Evolutionary conservation across 345 rosid species (phyloP), one percentile per base, ranked within the genome.

Genomic region (Limnanthes douglasii): DNA sequence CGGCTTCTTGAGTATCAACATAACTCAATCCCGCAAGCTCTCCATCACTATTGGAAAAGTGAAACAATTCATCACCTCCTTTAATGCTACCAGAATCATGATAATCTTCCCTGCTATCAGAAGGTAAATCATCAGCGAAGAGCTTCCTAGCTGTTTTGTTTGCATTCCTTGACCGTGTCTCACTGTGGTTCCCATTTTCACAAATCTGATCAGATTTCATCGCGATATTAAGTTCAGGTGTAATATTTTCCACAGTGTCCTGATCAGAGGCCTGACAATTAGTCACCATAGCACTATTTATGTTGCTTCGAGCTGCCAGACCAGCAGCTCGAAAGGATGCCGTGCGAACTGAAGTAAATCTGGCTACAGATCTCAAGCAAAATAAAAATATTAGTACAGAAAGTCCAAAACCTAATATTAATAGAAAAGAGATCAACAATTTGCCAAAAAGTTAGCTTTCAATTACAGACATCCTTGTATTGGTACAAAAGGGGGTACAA

Each of bases 1-100:
- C 92, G 24, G 94, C 95, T 56, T 90, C 95, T 63, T 77, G 86
- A 29, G 98, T 76, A 37, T 68, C 75, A 25, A 66, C 46, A 65
- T 84, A 90, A 61, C 94, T 80, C 56, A 79, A 60, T 39, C 72
- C 75, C 8, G 63, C 74, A 21, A 53, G 24, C 15, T 43, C 53
- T 24, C 8, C 59, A 39, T 66, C 64, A 47, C 17, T 37, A 35
- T 23, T 51, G n/a, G n/a, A 54, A 39, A 21, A 28, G 43, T 40
- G 37, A 24, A 34, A 15, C 36, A 39, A 12, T 30, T 36, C 35
- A 29, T 31, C 56, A 51, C 65, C 41, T 53, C 42, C n/a, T n/a
- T n/a, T n/a, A n/a, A n/a, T n/a, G n/a, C n/a, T n/a, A n/a, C n/a
- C n/a, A n/a, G n/a, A n/a, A n/a, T n/a, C n/a, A n/a, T n/a, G n/a